Evolutionary conservation across 495 filamentous ascomycete genomes (phyloP), one percentile per base, ranked within the genome.

Genomic region (Sabuloglossum arenarium): DNA sequence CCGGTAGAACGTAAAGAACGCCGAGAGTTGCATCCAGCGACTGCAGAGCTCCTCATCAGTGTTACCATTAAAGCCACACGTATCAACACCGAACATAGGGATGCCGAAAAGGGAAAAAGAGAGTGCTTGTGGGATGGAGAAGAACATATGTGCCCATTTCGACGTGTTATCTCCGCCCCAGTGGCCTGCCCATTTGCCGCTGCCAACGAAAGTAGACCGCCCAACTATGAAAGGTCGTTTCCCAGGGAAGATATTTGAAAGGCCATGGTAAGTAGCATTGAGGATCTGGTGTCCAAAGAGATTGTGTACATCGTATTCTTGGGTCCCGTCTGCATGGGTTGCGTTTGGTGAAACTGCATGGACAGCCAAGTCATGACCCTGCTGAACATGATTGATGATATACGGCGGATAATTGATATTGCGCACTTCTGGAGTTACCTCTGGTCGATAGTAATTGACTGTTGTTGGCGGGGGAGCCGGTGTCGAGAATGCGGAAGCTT

Each of bases 1-100:
- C 3, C 85, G 76, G 66, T 89, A 94, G 70, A 91, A 93, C 5
- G 86, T 84, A 70, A 89, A 88, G 71, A 93, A 91, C 23, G 86
- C 86, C 0, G 72, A 75, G 0, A 93, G 74, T 65, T 86, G 81
- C 85, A 89, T 90, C 87, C 87, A 94, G 8, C 87, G 76, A 55
- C 77, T 77, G 64, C 87, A 94, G 11, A 94, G 76, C 64, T 91
- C 85, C 59, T 78, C 73, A 58, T 82, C 79, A 0, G 74, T 69
- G 61, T 91, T 86, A 29, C 77, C 78, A 27, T 69, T 72, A 70
- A 91, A 94, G 11, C 87, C 87, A 62, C 87, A 91, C 9, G 84
- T 83, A 58, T 88, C 85, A 6, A 80, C 77, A 12, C 87, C 87
- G 58, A 91, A 89, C 85, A 93, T 90, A 6, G 87, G 87, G 16